phyloP scores from a whole-genome alignment of 2,329 filamentous ascomycete species.

The Xylariales sp. region DNA sequence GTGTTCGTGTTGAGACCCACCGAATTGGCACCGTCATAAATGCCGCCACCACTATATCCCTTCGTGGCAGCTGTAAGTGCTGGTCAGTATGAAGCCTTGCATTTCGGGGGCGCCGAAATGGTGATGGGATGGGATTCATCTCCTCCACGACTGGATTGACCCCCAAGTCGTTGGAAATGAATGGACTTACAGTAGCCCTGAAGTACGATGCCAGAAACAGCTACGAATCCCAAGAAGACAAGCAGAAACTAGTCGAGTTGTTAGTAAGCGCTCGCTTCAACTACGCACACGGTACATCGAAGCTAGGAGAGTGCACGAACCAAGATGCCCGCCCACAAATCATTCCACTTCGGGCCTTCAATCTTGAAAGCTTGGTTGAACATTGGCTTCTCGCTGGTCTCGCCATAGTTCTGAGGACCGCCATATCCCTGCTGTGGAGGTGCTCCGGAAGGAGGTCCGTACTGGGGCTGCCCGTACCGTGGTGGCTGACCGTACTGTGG shows the following conservation, averaged over 20 bases:
- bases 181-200: constrained; percentile 59
- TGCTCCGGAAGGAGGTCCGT: constrained; percentile 11
- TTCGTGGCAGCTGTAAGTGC: constrained; percentile 41
- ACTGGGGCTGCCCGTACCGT: constrained; percentile 10
- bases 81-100: constrained; percentile 5
- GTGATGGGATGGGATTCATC: too few species aligned
- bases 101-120: too few species aligned
- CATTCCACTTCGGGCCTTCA: constrained; percentile 81
- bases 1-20: constrained; percentile 77
- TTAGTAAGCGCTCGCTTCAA: neutral
- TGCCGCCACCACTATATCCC: constrained; percentile 62
- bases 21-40: constrained; percentile 63
- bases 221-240: constrained; percentile 69
- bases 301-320: constrained; percentile 35
- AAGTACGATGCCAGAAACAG: constrained; percentile 70
- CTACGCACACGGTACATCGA: neutral
- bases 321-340: constrained; percentile 81
- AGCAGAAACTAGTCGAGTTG: constrained; percentile 53
- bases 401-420: constrained; percentile 13
- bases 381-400: constrained; percentile 39
- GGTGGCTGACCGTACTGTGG: constrained; percentile 12
- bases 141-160: too few species aligned
- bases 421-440: constrained; percentile 18
- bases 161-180: neutral
- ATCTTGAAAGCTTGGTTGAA: constrained; percentile 84